phyloP scores from a whole-genome alignment of 768 basidiomycete genomes.

The Steccherinum ochraceum region DNA sequence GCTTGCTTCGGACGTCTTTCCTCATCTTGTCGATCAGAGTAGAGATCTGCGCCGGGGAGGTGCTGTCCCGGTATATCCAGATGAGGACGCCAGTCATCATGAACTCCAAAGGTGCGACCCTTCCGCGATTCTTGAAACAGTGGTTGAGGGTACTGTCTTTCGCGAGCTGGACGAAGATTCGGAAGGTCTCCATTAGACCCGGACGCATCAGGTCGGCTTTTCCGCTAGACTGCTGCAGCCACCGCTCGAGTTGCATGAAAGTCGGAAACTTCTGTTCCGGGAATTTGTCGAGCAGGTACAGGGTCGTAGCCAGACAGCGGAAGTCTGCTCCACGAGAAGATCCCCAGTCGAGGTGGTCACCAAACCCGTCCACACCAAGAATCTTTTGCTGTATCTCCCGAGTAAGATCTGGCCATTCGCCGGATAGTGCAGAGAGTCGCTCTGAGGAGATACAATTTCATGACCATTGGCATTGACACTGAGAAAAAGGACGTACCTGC shows the following conservation, averaged over 20 bases:
- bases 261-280: conserved; percentile 12
- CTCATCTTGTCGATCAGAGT: conserved; percentile 48
- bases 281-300: conserved; percentile 24
- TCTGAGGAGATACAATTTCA: conserved; percentile 31
- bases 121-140: conserved; percentile 31
- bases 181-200: conserved; percentile 38
- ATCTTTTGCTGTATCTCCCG: conserved; percentile 46
- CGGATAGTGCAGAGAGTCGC: conserved; percentile 60
- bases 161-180: conserved; percentile 41
- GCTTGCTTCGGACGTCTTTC: conserved; percentile 40
- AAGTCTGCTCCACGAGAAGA: conserved; percentile 32
- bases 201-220: conserved; percentile 24
- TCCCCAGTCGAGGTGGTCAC: conserved; percentile 30
- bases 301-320: conserved; percentile 25
- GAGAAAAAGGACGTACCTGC: conserved; percentile 54
- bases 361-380: conserved; percentile 33
- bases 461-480: too few relatives aligned
- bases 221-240: conserved; percentile 18
- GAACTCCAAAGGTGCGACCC: conserved; percentile 63
- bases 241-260: conserved; percentile 19
- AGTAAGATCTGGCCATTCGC: conserved; percentile 52
- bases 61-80: conserved; percentile 32
- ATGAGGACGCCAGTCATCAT: conserved; percentile 52
- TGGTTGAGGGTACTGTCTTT: conserved; percentile 27
- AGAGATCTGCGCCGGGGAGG: conserved; percentile 33